Evolutionary conservation across 306 rosid genomes (phyloP), one percentile per base, ranked within the genome.

Genomic region (Mucuna pruriens): DNA sequence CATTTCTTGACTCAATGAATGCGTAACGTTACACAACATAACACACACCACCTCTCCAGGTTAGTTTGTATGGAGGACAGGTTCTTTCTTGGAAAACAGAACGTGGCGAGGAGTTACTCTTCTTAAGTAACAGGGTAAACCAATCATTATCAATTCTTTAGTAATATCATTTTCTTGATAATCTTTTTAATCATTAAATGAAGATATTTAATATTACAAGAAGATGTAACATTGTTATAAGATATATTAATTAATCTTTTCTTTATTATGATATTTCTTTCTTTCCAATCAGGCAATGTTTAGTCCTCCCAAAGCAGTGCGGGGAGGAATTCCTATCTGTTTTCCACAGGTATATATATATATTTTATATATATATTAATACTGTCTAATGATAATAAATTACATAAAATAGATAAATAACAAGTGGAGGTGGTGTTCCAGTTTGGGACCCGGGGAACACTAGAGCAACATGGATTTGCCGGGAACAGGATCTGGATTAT

Each of bases 291-390:
- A 95, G 99, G 97, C 99, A 20, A 78, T 89, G 55, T 90, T 89
- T 67, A 86, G 71, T 84, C 97, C 96, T 49, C 97, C 99, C 4
- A 87, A 72, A 40, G 90, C 98, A 49, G 94, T 93, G 3, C 73
- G 98, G 81, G 99, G 98, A 82, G 99, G 99, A 82, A 93, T 95
- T 75, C 94, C 94, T 79, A 90, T 93, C 60, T 93, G 99, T 80
- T 95, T 95, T 49, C 98, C 99, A 19, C 98, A 95, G 93, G 97
- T 92, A 82, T 29, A n/a, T n/a, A n/a, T n/a, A n/a, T n/a, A n/a
- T n/a, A n/a, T n/a, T n/a, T n/a, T n/a, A n/a, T n/a, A n/a, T n/a
- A n/a, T n/a, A n/a, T n/a, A n/a, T n/a, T n/a, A 25, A 12, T 44
- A 19, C 11, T 15, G 19, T 51, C 33, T 5, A 13, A 44, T n/a